These are phyloP conservation scores for Candida boidinii DNA, from an alignment of 805 yeast genomes.

Conservation along the genomic window DNA sequence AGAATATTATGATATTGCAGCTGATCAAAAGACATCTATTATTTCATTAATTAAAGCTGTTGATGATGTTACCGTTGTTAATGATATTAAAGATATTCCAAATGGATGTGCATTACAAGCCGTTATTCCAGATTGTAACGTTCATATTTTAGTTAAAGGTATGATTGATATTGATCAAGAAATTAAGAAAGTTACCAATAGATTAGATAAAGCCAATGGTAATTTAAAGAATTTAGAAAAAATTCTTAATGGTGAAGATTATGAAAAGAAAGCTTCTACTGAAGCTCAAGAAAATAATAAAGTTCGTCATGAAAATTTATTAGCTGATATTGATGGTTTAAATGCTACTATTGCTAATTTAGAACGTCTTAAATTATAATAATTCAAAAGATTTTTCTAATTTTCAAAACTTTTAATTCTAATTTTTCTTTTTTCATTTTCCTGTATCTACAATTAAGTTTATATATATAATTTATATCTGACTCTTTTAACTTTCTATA, in stretches of 20 bases:
- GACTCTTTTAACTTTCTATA: background rate
- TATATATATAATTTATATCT: background rate
- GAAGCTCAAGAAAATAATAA: conserved; percentile 73
- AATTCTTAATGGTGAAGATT: conserved; percentile 63
- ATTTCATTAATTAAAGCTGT: conserved; percentile 89
- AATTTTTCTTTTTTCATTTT: background rate
- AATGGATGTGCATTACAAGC: conserved; percentile 85
- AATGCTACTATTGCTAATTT: conserved; percentile 79
- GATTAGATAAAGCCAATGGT: conserved; percentile 57
- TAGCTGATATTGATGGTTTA: conserved; percentile 86
- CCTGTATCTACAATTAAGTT: background rate
- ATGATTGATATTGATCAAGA: conserved; percentile 90
- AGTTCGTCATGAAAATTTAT: conserved; percentile 56
- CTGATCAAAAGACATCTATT: conserved; percentile 75
- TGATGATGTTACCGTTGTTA: conserved; percentile 60
- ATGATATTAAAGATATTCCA: conserved; percentile 51
- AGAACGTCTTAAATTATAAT: conserved; percentile 61
- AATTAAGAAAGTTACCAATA: conserved; percentile 72
- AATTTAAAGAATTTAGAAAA: conserved; percentile 58
- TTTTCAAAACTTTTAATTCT: background rate
- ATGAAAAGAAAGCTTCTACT: conserved; percentile 74
- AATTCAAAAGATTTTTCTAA: too few species aligned
- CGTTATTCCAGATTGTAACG: conserved; percentile 73
- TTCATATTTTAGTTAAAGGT: conserved; percentile 89
- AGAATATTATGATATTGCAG: conserved; percentile 41